phyloP scores from a whole-genome alignment of 2,329 filamentous ascomycete genomes.

The Coniochaeta sp. region DNA sequence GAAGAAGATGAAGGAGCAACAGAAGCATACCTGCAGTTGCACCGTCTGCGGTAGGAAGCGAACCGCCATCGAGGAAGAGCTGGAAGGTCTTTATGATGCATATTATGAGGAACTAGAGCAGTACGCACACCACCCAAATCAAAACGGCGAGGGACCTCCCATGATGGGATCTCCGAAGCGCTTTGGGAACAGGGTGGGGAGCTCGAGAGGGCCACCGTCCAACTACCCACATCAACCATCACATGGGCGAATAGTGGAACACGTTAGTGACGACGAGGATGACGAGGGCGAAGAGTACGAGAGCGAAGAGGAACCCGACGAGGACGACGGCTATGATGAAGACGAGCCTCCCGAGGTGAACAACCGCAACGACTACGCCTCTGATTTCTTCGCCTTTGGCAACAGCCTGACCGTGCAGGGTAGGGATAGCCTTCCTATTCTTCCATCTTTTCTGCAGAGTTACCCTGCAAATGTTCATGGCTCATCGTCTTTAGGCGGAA shows the following conservation, averaged over 20 bases:
- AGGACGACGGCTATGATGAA: slow-evolving; percentile 49
- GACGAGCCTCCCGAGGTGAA: slow-evolving; percentile 39
- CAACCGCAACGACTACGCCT: slow-evolving; percentile 55
- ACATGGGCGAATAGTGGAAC: slow-evolving; percentile 65
- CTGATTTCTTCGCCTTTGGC: slow-evolving; percentile 95
- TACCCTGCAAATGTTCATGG: slow-evolving; percentile 20
- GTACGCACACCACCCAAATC: slow-evolving; percentile 71
- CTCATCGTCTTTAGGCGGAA: slow-evolving; percentile 64
- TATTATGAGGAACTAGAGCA: slow-evolving; percentile 98
- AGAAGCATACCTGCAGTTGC: slow-evolving; percentile 98
- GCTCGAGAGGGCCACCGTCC: slow-evolving; percentile 46
- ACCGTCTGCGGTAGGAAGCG: slow-evolving; percentile 94
- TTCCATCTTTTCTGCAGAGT: slow-evolving; percentile 23
- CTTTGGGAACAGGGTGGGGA: slow-evolving; percentile 46
- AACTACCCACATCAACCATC: slow-evolving; percentile 64
- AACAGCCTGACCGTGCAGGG: slow-evolving; percentile 93
- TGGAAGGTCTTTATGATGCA: slow-evolving; percentile 95
- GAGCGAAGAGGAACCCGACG: slow-evolving; percentile 36
- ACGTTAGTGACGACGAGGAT: slow-evolving; percentile 49
- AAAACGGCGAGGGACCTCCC: slow-evolving; percentile 62
- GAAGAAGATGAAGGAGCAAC: slow-evolving; percentile 99
- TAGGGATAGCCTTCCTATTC: slow-evolving; percentile 40
- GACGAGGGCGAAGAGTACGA: slow-evolving; percentile 50
- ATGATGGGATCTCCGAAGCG: slow-evolving; percentile 62
- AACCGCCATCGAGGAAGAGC: slow-evolving; percentile 93